phyloP scores from a whole-genome alignment of 2,329 filamentous ascomycete genomes.

The Graphiopsis chlorocephala region DNA sequence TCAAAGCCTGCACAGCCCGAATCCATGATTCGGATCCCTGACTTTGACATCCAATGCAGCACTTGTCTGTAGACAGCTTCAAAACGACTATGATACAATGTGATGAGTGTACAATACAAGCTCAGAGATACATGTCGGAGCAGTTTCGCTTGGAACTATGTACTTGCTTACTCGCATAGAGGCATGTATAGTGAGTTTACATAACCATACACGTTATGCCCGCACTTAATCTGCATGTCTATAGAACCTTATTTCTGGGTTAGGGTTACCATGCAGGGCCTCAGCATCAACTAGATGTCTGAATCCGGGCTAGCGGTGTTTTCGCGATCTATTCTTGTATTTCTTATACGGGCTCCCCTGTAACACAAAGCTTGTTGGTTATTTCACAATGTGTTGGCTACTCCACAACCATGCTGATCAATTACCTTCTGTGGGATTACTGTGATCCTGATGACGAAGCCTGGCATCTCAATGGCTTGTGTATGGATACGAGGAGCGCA shows the following conservation, averaged over 20 bases:
- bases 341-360: not conserved
- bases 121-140: not conserved
- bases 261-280: not conserved
- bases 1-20: not conserved
- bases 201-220: no score
- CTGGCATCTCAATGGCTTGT: not conserved
- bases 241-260: not conserved
- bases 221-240: no score
- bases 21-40: not conserved
- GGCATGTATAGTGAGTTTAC: not conserved
- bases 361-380: not conserved
- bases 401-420: not conserved
- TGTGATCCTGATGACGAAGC: not conserved
- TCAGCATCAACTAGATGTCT: not conserved
- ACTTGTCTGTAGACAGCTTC: not conserved
- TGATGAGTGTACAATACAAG: not conserved
- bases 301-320: not conserved
- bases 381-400: not conserved
- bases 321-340: not conserved
- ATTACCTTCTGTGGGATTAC: not conserved
- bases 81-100: not conserved
- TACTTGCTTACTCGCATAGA: not conserved
- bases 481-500: not conserved
- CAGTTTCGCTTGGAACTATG: no score
- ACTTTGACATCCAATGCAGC: not conserved